phyloP scores from a whole-genome alignment of 495 filamentous ascomycete species.

The Amniculicola lignicola region DNA sequence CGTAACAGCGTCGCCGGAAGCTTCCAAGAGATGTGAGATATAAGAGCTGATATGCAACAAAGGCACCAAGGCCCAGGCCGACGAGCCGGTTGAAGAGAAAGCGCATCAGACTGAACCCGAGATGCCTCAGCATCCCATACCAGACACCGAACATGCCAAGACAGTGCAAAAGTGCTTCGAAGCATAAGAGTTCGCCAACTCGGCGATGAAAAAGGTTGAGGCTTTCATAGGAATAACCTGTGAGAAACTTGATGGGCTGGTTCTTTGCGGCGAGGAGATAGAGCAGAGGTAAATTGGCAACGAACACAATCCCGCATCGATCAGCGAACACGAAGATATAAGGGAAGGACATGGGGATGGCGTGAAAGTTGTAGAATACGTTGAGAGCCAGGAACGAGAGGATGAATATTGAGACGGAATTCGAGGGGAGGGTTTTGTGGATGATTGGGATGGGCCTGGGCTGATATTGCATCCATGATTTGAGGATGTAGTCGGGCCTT shows the following conservation, averaged over 20 bases:
- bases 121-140: conserved; percentile 45
- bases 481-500: conserved; percentile 18
- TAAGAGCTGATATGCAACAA: conserved; percentile 50
- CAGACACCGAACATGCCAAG: conserved; percentile 49
- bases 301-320: conserved; percentile 51
- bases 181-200: conserved; percentile 49
- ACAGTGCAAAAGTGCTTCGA: conserved; percentile 47
- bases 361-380: conserved; percentile 54
- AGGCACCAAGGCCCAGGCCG: conserved; percentile 49
- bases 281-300: conserved; percentile 58
- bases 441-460: conserved; percentile 53
- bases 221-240: conserved; percentile 61
- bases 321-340: conserved; percentile 57
- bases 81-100: conserved; percentile 44
- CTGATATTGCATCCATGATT: conserved; percentile 50
- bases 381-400: conserved; percentile 52
- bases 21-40: conserved; percentile 52
- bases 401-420: conserved; percentile 51
- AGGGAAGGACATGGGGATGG: conserved; percentile 44
- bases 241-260: conserved; percentile 56
- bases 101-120: conserved; percentile 42
- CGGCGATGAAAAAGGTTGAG: conserved; percentile 61
- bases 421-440: conserved; percentile 54
- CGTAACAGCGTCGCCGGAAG: conserved; percentile 53
- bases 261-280: conserved; percentile 64